Percentiles rank a stretch among this genome's conserved stretches.
These are phyloP conservation scores for Dryas drummondii DNA, from an alignment of 306 rosid species.

Conservation along the genomic window DNA sequence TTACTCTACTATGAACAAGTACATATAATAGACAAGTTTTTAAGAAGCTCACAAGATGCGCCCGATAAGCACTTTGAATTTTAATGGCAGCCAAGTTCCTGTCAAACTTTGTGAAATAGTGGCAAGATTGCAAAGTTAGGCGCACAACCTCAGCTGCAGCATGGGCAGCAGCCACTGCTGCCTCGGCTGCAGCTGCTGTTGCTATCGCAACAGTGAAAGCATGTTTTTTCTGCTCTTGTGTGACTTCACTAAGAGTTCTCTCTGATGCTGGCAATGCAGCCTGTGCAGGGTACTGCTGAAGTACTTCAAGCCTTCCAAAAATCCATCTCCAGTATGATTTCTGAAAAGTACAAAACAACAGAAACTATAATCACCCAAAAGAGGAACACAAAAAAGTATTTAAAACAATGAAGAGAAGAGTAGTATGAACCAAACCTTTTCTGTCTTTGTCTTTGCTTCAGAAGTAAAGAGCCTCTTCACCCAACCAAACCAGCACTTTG, in stretches of 20 bases:
- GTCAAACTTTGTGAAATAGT: constrained; percentile 34
- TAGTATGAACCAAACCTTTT: constrained; percentile 19
- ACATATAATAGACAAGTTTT: background rate
- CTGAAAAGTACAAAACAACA: constrained; percentile 30
- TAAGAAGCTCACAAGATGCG: constrained; percentile 65
- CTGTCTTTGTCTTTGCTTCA: constrained; percentile 48
- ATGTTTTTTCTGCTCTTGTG: constrained; percentile 69
- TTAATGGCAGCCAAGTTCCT: constrained; percentile 58
- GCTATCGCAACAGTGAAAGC: constrained; percentile 81
- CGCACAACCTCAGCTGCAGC: constrained; percentile 90
- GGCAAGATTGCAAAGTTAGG: constrained; percentile 49
- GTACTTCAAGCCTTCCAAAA: constrained; percentile 40
- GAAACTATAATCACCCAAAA: constrained; percentile 10
- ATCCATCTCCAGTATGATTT: constrained; percentile 59
- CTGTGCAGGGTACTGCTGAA: constrained; percentile 49
- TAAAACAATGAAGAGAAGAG: background rate
- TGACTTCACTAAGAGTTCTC: constrained; percentile 54
- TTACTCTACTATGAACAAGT: background rate
- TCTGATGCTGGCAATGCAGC: constrained; percentile 44
- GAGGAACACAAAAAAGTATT: background rate
- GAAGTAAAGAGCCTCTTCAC: constrained; percentile 52
- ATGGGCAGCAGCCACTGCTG: constrained; percentile 84
- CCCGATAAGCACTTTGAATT: constrained; percentile 76
- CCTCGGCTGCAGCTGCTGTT: constrained; percentile 83
- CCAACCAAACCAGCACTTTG: constrained; percentile 77